Base-by-base conservation (phyloP, 345 rosid genomes). In the Arabis hirsuta region DNA sequence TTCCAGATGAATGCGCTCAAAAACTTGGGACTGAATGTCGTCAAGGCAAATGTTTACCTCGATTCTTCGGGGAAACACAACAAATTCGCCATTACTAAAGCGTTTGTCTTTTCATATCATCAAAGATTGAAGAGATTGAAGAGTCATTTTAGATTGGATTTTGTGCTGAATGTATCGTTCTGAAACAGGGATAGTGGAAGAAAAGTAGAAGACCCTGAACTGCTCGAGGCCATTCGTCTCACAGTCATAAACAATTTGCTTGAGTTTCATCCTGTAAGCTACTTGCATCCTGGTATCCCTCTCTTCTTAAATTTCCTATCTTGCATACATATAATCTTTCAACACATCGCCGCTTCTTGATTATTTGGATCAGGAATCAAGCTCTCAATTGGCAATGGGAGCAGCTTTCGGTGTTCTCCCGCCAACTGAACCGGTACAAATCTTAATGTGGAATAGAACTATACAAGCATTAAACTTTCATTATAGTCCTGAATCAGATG, bases 21-120 rank as follows among this genome's bases (percentile, higher is more conserved):
- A 67, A 89, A 87, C 86, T 91, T 94, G 52, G 97, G 99, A 5
- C 78, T 91, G 59, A 91, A 94, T 88, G 99, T 94, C 26, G 86
- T 83, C 32, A 94, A 94, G 83, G 99, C 97, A 38, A 89, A 87
- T 81, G 96, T 94, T 69, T 87, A 73, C 82, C 77, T 89, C 29
- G 97, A 94, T 80, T 89, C 97, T 78, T 91, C 99, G 22, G 99
- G 97, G 72, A 94, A 91, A 80, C 97, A 89, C 84, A 91, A 91
- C 84, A 89, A 69, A 65, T 95, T 95, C 51, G 68, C 90, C 76
- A 87, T 95, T 74, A 95, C 97, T 45, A 85, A 74, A 81, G 82
- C 85, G 99, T 94, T 83, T 73, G 97, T 77, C 72, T n/a, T 48
- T 29, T 47, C 70, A 22, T 10, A 44, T 26, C 26, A 7, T 54